phyloP scores from a whole-genome alignment of 805 yeast species.

The Candida nonsorbophila region DNA sequence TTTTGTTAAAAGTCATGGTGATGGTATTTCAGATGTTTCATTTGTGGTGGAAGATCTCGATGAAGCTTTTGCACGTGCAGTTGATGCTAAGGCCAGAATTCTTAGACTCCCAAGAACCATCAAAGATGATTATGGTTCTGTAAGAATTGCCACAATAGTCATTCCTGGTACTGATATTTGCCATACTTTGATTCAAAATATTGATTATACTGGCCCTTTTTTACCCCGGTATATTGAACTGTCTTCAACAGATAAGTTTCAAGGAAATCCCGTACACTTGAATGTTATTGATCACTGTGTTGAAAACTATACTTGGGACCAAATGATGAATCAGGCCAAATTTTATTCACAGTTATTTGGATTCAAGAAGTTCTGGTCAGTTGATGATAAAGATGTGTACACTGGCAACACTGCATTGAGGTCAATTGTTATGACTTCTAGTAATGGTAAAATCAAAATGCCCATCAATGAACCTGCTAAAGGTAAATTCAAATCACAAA shows the following conservation, averaged over 20 bases:
- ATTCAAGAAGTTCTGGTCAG: slow-evolving; percentile 79
- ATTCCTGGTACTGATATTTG: slow-evolving; percentile 53
- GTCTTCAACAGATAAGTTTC: slow-evolving; percentile 8
- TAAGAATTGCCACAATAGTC: slow-evolving; percentile 43
- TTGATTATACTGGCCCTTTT: slow-evolving; percentile 35
- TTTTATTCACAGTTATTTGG: slow-evolving; percentile 62
- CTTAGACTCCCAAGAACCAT: slow-evolving; percentile 19
- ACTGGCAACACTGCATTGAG: slow-evolving; percentile 66
- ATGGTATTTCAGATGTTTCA: slow-evolving; percentile 74
- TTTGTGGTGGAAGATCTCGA: slow-evolving; percentile 54
- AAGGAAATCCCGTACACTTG: slow-evolving; percentile 29
- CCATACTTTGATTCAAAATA: slow-evolving; percentile 62
- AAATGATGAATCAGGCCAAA: slow-evolving; percentile 53
- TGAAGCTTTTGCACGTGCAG: slow-evolving; percentile 40
- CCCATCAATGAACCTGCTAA: slow-evolving; percentile 83
- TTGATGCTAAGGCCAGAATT: slow-evolving; percentile 47
- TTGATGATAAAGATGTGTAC: slow-evolving; percentile 69
- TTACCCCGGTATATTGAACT: slow-evolving; percentile 43
- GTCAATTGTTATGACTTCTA: slow-evolving; percentile 73
- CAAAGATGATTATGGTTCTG: slow-evolving; percentile 45
- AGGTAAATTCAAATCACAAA: slow-evolving; percentile 64
- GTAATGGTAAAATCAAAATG: slow-evolving; percentile 62
- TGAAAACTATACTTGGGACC: slow-evolving; percentile 69
- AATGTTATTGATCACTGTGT: slow-evolving; percentile 70
- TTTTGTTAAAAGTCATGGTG: slow-evolving; percentile 53